A percentile compares a stretch with the other conserved stretches of the same genome.
These are phyloP conservation scores for Angophora floribunda DNA, from an alignment of 345 rosid species.

Conservation along the genomic window DNA sequence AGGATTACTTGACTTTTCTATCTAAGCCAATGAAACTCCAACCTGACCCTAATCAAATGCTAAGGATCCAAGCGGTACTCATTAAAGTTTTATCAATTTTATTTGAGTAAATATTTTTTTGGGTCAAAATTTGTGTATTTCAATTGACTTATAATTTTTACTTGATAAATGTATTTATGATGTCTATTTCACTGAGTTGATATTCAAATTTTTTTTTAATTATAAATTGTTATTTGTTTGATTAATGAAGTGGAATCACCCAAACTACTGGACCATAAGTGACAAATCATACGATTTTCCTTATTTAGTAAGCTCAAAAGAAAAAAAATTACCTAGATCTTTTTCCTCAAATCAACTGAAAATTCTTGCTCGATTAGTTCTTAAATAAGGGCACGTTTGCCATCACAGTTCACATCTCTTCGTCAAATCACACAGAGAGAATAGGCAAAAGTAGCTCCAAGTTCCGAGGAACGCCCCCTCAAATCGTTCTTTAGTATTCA, in stretches of 20 bases:
- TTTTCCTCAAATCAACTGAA: not conserved
- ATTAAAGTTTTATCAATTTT: no score
- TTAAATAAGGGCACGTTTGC: not conserved
- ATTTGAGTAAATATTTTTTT: no score
- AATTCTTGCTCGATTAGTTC: not conserved
- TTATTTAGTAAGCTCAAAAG: not conserved
- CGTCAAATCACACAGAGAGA: not conserved
- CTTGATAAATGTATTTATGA: no score
- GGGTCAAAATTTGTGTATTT: fast-evolving
- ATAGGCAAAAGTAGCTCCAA: not conserved
- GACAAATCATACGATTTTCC: not conserved
- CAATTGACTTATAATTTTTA: not conserved
- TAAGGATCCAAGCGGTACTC: no score
- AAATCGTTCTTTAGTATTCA: not conserved
- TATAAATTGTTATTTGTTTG: not conserved
- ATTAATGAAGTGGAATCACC: not conserved
- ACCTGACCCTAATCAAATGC: no score
- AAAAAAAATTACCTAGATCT: not conserved
- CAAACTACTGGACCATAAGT: not conserved
- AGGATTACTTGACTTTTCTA: no score
- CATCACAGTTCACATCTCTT: not conserved
- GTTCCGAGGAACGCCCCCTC: not conserved
- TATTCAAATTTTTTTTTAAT: not conserved
- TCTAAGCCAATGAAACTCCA: no score
- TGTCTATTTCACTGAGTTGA: not conserved